phyloP scores from a whole-genome alignment of 331 rosid species.

The Malus hybrid region DNA sequence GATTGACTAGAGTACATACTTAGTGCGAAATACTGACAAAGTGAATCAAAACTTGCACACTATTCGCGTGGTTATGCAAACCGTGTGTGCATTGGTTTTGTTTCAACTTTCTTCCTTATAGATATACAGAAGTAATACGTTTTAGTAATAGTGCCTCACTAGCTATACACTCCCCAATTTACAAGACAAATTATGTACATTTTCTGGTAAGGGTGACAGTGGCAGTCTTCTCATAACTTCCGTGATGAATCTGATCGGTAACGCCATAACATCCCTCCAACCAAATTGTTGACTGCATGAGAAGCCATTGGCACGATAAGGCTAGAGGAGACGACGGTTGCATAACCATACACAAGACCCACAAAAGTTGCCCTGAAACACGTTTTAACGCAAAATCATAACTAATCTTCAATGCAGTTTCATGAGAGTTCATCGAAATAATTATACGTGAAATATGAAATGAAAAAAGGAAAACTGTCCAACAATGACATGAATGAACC shows the following conservation, averaged over 20 bases:
- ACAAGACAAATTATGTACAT: background rate
- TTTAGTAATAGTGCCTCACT: too few relatives aligned
- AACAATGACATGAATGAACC: background rate
- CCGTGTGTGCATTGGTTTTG: too few relatives aligned
- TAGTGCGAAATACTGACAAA: too few relatives aligned
- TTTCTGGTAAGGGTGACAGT: background rate
- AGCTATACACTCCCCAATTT: too few relatives aligned
- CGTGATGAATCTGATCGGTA: conserved; percentile 39
- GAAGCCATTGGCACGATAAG: conserved; percentile 74
- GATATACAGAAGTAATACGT: too few relatives aligned
- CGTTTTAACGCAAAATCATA: too few relatives aligned
- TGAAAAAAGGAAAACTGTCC: background rate
- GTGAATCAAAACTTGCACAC: too few relatives aligned
- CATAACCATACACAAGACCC: conserved; percentile 84
- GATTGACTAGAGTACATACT: too few relatives aligned
- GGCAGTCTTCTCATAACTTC: conserved; percentile 10
- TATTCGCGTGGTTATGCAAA: too few relatives aligned
- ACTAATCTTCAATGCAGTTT: background rate
- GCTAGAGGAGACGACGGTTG: conserved; percentile 73
- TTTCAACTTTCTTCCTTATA: too few relatives aligned
- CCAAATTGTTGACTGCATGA: conserved; percentile 78
- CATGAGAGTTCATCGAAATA: background rate
- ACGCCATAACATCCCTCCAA: conserved; percentile 78
- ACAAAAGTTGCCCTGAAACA: conserved; percentile 87
- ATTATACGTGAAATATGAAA: too few relatives aligned